phyloP scores from a whole-genome alignment of 2,329 filamentous ascomycete genomes.

The Talaromyces sp. region DNA sequence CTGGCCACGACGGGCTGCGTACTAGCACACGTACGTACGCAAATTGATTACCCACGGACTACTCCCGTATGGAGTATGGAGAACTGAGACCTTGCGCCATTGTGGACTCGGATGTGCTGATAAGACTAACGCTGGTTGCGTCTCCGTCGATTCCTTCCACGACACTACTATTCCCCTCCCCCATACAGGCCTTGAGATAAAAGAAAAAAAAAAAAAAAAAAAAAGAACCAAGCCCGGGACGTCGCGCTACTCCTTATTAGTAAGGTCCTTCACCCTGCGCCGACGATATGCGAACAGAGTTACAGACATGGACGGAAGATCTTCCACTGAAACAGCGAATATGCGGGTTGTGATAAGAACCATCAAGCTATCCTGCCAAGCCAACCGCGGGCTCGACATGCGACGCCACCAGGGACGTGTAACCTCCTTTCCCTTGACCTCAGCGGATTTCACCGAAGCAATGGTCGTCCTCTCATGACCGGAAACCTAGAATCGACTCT shows the following conservation, averaged over 20 bases:
- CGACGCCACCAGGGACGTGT: not conserved
- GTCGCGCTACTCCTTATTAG: not conserved
- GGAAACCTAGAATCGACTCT: not conserved
- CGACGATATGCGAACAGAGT: slow-evolving; percentile 2
- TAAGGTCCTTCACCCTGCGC: not conserved
- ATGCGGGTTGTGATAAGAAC: not conserved
- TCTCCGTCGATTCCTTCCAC: too few species aligned
- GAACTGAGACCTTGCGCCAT: slow-evolving; percentile 2
- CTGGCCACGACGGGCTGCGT: not conserved
- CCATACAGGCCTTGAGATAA: too few species aligned
- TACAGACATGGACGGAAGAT: not conserved
- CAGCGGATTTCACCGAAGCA: too few species aligned
- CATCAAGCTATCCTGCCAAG: not conserved
- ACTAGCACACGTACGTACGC: not conserved
- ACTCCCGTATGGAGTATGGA: not conserved
- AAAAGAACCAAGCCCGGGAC: not conserved
- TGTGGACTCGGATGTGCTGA: slow-evolving; percentile 4
- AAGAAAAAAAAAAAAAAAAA: too few species aligned
- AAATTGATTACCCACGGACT: not conserved
- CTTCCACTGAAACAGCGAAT: not conserved
- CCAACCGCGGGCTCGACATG: not conserved
- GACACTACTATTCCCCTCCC: too few species aligned
- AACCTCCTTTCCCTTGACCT: not conserved
- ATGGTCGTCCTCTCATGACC: not conserved
- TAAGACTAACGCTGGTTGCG: too few species aligned